phyloP scores from a whole-genome alignment of 331 rosid species.

The Dryas integrifolia region DNA sequence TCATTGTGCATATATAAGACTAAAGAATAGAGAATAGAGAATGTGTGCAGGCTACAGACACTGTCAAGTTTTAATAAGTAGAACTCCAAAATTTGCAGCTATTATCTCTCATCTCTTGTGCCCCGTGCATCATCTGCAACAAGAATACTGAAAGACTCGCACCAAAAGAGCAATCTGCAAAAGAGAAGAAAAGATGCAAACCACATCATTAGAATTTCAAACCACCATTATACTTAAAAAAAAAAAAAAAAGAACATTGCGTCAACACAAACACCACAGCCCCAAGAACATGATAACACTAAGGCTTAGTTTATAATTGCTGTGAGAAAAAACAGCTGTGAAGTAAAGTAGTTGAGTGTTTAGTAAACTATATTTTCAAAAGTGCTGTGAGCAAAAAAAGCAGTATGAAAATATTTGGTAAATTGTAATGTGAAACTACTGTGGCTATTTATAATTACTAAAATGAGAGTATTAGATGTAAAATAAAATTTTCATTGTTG shows the following conservation, averaged over 20 bases:
- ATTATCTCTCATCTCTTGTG: slow-evolving; percentile 14
- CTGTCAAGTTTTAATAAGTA: neutral
- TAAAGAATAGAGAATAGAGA: neutral
- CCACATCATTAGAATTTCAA: neutral
- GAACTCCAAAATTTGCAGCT: slow-evolving; percentile 6
- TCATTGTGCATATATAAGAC: slow-evolving; percentile 9
- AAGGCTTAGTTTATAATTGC: no score
- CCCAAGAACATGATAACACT: neutral
- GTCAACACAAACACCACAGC: neutral
- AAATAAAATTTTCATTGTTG: no score
- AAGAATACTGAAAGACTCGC: slow-evolving; percentile 6
- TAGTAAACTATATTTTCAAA: no score
- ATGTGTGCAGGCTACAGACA: neutral
- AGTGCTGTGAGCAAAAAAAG: no score
- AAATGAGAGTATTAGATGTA: no score
- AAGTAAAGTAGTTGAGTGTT: no score
- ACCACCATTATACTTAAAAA: neutral
- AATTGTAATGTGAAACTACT: no score
- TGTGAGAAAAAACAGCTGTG: no score
- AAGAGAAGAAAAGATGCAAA: neutral
- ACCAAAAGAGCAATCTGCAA: slow-evolving; percentile 23
- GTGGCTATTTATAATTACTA: no score
- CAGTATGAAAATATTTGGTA: no score
- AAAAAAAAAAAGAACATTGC: neutral
- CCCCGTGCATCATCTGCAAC: slow-evolving; percentile 18